Percentiles rank a stretch among this genome's conserved stretches.
phyloP scores from a whole-genome alignment of 192 early-diverging fungal species.

The Jimgerdemannia flammicorona region DNA sequence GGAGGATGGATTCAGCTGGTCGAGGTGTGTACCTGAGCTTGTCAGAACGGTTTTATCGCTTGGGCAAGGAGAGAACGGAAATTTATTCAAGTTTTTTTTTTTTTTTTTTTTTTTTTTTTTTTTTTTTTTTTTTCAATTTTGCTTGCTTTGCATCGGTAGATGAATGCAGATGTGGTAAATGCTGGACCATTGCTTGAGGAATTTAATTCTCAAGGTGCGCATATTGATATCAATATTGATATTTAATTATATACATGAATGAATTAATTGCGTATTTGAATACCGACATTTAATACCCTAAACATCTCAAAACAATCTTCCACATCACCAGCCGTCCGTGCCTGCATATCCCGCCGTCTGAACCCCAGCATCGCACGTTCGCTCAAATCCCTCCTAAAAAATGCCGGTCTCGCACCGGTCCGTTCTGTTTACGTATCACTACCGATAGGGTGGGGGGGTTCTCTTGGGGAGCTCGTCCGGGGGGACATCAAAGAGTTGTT shows the following conservation, averaged over 20 bases:
- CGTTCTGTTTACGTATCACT: neutral
- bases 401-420: neutral
- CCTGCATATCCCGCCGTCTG: too few relatives aligned
- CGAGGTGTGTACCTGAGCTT: neutral
- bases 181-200: neutral
- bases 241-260: neutral
- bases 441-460: neutral
- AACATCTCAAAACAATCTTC: too few relatives aligned
- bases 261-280: neutral
- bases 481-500: neutral
- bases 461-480: neutral
- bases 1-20: constrained; percentile 1
- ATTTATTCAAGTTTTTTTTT: too few relatives aligned
- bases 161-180: neutral
- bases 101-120: neutral
- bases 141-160: neutral
- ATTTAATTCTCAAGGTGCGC: neutral
- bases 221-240: neutral
- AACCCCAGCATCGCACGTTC: too few relatives aligned
- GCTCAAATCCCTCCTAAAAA: neutral
- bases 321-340: too few relatives aligned
- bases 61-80: neutral
- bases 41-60: neutral
- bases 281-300: neutral
- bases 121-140: neutral